A percentile compares a stretch with the other conserved stretches of the same genome.
Evolutionary conservation across 2,329 filamentous ascomycete genomes (phyloP).

Genomic region (Colletotrichum filicis): DNA sequence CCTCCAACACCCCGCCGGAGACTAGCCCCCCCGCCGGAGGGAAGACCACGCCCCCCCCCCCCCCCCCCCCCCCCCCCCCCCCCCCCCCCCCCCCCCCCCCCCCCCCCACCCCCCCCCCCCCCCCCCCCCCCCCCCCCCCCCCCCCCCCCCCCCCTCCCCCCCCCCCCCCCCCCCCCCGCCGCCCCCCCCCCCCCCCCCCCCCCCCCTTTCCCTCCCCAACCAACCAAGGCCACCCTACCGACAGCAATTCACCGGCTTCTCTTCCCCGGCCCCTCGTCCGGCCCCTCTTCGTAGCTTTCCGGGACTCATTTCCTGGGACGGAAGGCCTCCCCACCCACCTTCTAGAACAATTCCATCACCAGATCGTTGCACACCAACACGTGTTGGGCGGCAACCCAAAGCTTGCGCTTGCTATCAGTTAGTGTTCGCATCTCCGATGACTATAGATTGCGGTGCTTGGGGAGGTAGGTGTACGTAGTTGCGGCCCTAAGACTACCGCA

Average conservation of each 20-base stretch:
- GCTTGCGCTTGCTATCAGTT: not conserved
- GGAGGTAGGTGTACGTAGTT: not conserved
- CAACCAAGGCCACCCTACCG: not conserved
- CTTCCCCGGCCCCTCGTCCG: slow-evolving; percentile 21
- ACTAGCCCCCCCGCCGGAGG: not conserved
- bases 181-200: slow-evolving; percentile 1
- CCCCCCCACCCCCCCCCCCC: not conserved
- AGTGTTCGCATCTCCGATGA: not conserved
- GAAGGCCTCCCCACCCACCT: slow-evolving; percentile 14
- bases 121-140: not conserved
- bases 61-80: not conserved
- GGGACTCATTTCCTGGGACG: slow-evolving; percentile 17
- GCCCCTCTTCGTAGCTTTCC: slow-evolving; percentile 20
- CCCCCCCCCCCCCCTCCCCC: not conserved
- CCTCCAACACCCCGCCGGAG: not conserved
- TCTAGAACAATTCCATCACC: slow-evolving; percentile 28
- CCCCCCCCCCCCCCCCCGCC: not conserved
- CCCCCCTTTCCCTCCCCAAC: not conserved
- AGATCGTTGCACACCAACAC: slow-evolving; percentile 9
- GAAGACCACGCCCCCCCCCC: not conserved
- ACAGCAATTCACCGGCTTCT: slow-evolving; percentile 13
- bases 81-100: not conserved
- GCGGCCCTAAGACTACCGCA: too few relatives aligned
- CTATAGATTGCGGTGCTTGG: not conserved
- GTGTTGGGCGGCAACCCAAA: not conserved